A percentile compares a stretch with the other conserved stretches of the same genome.
Conservation (phyloP, 306 rosid species). For the Vigna unguiculata region DNA sequence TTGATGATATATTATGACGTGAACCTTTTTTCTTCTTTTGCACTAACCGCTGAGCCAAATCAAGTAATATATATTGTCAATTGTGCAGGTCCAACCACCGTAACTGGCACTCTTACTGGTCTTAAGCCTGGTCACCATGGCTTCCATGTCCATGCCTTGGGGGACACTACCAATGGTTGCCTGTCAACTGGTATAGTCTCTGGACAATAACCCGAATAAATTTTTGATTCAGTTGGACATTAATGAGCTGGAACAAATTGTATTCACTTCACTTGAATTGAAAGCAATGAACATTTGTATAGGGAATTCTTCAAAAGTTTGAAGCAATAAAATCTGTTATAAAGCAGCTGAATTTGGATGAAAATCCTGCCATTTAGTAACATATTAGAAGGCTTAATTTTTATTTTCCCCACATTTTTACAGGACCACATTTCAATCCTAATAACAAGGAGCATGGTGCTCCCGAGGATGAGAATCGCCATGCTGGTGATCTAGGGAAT, state of each 20-base stretch:
- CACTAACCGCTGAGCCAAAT: background rate
- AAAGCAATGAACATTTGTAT: background rate
- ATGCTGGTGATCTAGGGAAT: conserved; percentile 98
- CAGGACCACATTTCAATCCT: conserved; percentile 95
- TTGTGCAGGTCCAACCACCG: conserved; percentile 76
- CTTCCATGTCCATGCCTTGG: conserved; percentile 92
- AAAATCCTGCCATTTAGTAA: conserved; percentile 9
- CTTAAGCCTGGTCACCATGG: conserved; percentile 94
- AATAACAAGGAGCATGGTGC: conserved; percentile 81
- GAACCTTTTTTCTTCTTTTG: background rate
- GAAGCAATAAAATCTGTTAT: conserved; percentile 15
- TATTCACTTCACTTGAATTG: background rate
- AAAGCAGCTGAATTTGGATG: background rate
- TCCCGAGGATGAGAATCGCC: conserved; percentile 82
- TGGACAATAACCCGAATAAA: background rate
- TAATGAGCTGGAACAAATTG: background rate
- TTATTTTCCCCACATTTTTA: background rate
- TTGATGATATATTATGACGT: background rate
- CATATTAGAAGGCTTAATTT: conserved; percentile 7
- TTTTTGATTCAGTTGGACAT: conserved; percentile 5
- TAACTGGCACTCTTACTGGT: conserved; percentile 76
- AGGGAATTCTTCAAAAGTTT: background rate
- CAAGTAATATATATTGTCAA: conserved; percentile 11
- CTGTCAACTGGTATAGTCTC: conserved; percentile 79
- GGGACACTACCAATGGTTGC: conserved; percentile 98